These are phyloP conservation scores for Scleroderma citrinum DNA, from an alignment of 768 basidiomycete species.

Conservation along the genomic window DNA sequence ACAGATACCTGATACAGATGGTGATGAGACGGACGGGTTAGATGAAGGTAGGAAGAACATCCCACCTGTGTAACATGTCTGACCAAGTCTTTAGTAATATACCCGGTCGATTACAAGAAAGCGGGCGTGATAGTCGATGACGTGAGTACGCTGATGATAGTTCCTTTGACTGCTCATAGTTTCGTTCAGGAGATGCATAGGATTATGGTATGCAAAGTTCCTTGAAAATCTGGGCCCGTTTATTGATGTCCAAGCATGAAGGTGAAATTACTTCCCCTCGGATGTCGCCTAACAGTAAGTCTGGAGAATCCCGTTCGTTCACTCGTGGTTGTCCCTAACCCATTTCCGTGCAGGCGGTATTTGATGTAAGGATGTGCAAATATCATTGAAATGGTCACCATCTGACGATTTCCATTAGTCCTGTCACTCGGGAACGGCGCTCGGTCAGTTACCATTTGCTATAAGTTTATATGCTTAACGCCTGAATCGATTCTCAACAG, in stretches of 20 bases:
- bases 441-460: conserved; percentile 25
- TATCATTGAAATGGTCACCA: not conserved
- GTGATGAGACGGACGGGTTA: conserved; percentile 73
- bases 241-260: conserved; percentile 8
- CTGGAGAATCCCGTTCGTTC: not conserved
- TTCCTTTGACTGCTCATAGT: not conserved
- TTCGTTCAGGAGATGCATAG: conserved; percentile 33
- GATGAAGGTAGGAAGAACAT: conserved; percentile 58
- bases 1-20: conserved; percentile 70
- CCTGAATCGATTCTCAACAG: conserved; percentile 5
- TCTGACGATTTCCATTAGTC: conserved; percentile 23
- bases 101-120: conserved; percentile 78
- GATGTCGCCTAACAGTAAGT: conserved; percentile 58
- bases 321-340: not conserved
- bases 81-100: conserved; percentile 55
- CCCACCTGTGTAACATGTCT: not conserved
- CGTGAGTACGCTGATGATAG: conserved; percentile 31
- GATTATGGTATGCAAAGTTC: conserved; percentile 30
- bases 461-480: not conserved
- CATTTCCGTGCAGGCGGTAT: conserved; percentile 31
- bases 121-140: conserved; percentile 78
- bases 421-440: conserved; percentile 46
- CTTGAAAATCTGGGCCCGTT: not conserved
- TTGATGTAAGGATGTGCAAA: conserved; percentile 38
- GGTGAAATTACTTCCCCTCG: conserved; percentile 52